phyloP scores from a whole-genome alignment of 2,329 filamentous ascomycete species.

The Calonectria ilicicola region DNA sequence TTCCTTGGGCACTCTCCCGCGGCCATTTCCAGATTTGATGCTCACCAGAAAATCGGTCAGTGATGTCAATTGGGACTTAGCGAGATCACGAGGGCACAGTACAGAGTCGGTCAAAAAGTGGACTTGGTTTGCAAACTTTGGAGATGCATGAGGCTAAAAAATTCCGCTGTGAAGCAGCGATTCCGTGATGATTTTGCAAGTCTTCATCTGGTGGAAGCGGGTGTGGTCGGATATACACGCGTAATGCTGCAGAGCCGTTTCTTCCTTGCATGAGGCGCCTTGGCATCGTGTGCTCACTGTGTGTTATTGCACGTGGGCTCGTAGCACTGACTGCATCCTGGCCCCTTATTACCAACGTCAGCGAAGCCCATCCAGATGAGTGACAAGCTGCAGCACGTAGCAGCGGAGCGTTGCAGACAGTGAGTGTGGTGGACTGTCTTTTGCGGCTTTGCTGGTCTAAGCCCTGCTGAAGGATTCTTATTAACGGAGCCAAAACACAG shows the following conservation, averaged over 20 bases:
- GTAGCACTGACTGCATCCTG: neutral
- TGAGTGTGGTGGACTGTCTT: neutral
- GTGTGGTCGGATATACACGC: neutral
- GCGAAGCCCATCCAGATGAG: neutral
- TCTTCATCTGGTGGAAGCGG: neutral
- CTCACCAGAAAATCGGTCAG: neutral
- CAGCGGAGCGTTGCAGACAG: neutral
- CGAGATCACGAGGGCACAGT: neutral
- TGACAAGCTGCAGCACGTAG: neutral
- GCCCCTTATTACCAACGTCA: neutral
- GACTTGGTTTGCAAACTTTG: too few relatives aligned
- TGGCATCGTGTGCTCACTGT: neutral
- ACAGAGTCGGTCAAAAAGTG: neutral
- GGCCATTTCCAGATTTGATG: neutral
- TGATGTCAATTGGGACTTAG: neutral
- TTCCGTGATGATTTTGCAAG: neutral
- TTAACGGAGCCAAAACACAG: neutral
- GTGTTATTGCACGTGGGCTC: neutral
- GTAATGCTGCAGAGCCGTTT: neutral
- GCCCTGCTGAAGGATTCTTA: neutral
- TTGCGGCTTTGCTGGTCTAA: neutral
- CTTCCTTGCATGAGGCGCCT: neutral
- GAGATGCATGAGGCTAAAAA: too few relatives aligned
- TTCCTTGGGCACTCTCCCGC: neutral
- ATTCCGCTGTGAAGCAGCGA: neutral